Evolutionary conservation across 371 early-diverging fungal species (phyloP).

Genomic region (Mucor indicus): DNA sequence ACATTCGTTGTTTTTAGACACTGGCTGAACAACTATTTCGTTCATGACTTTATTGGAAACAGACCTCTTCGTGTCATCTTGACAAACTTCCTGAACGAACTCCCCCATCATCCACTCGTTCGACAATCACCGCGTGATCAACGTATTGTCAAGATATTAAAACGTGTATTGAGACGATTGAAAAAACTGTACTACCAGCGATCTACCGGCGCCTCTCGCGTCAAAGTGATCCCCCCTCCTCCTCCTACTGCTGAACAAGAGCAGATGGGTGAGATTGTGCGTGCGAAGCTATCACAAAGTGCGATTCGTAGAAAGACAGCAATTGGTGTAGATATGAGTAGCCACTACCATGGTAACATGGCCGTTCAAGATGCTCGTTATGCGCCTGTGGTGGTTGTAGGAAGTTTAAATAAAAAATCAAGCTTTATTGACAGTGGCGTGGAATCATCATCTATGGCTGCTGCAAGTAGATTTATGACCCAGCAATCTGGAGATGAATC

Average conservation of each 20-base stretch:
- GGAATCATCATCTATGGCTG: background rate
- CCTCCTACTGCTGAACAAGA: constrained; percentile 31
- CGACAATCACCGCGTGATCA: constrained; percentile 49
- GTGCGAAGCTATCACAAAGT: constrained; percentile 25
- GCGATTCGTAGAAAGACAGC: constrained; percentile 24
- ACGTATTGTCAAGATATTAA: constrained; percentile 56
- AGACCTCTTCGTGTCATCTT: constrained; percentile 42
- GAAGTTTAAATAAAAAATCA: constrained; percentile 18
- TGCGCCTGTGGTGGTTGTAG: constrained; percentile 34
- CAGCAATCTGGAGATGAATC: background rate
- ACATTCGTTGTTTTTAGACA: constrained; percentile 66
- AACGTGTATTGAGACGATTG: constrained; percentile 45
- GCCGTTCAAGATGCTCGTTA: constrained; percentile 33
- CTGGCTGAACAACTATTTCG: constrained; percentile 68
- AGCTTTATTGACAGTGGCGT: constrained; percentile 15
- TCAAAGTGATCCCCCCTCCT: constrained; percentile 32
- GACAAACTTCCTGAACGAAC: constrained; percentile 40
- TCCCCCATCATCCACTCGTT: constrained; percentile 45
- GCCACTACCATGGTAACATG: constrained; percentile 31
- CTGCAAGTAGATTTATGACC: no score
- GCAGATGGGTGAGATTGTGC: constrained; percentile 27
- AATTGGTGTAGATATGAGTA: no score
- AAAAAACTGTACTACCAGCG: constrained; percentile 39
- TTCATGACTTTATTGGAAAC: constrained; percentile 58
- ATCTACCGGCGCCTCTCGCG: constrained; percentile 24